Evolutionary conservation across 352 stramenopile genomes (phyloP), one percentile per base, ranked within the genome.

Genomic region (Phytophthora ohioensis): DNA sequence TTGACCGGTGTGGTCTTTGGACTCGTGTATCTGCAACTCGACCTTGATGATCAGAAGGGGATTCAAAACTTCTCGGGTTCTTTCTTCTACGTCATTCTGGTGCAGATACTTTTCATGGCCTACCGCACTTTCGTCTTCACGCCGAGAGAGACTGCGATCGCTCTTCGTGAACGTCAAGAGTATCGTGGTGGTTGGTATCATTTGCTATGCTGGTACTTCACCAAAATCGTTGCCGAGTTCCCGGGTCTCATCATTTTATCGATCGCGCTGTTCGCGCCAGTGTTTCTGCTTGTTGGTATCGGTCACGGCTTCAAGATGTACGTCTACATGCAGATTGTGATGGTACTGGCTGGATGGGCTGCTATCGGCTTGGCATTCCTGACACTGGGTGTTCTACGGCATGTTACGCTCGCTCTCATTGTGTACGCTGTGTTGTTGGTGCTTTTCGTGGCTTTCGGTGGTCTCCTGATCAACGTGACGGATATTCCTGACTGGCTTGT

Each of bases 21-120:
- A 0, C 64, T 85, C 4, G 61, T 85, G 8, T 85, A 79, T 55
- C 56, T 82, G 12, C 71, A 85, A 10, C 47, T 88, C n/a, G 76
- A 88, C 8, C 57, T 80, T 8, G 34, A 86, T 30, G 57, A 75
- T 36, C 75, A 85, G 45, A 71, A 87, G 27, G 77, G 82, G 3
- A 83, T 87, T 35, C 82, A 90, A 54, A 85, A 87, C 55, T 85
- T 84, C 48, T 48, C 71, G 1, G 80, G 82, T 27, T 67, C 66
- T 8, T 86, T 88, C 59, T 90, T 88, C 71, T 87, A 84, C 63
- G 31, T 78, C 2, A 55, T 87, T 0, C 68, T 91, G 42, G 71
- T 83, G 13, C 79, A 87, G 39, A 78, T 86, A 45, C 81, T 92
- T 41, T 76, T 77, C 48, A 67, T 57, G 5, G 56, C 77, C 4